These are phyloP conservation scores for Amphirosellinia nigrospora DNA, from an alignment of 495 filamentous ascomycete species.

Conservation along the genomic window DNA sequence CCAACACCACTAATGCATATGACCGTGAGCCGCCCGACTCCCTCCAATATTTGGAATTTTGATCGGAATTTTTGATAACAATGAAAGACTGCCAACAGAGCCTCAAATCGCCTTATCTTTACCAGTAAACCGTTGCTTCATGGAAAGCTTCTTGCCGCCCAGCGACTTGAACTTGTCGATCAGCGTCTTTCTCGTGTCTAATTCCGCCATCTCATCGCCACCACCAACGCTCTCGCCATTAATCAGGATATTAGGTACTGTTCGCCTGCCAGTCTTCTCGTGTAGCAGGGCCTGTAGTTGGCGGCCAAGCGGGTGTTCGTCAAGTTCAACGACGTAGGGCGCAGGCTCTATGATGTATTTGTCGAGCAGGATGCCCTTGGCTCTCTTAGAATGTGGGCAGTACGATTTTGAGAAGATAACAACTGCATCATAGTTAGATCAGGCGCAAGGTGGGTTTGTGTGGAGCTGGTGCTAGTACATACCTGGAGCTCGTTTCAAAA, in stretches of 20 bases:
- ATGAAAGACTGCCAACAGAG: slow-evolving; percentile 3
- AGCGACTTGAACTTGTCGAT: slow-evolving; percentile 73
- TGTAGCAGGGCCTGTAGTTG: slow-evolving; percentile 71
- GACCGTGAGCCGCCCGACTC: slow-evolving; percentile 3
- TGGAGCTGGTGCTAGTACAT: slow-evolving; percentile 36
- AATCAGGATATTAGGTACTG: slow-evolving; percentile 91
- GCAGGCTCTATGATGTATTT: slow-evolving; percentile 81
- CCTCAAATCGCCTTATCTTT: slow-evolving; percentile 30
- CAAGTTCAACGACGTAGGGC: slow-evolving; percentile 90
- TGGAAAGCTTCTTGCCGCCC: slow-evolving; percentile 70
- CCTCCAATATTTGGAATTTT: slow-evolving; percentile 18
- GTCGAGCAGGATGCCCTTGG: slow-evolving; percentile 81
- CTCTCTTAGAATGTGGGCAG: slow-evolving; percentile 82
- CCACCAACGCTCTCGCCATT: slow-evolving; percentile 90
- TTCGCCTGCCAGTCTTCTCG: slow-evolving; percentile 76
- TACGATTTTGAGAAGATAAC: slow-evolving; percentile 96
- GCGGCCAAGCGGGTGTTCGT: slow-evolving; percentile 75
- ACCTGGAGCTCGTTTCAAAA: slow-evolving; percentile 84
- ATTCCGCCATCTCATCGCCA: slow-evolving; percentile 78
- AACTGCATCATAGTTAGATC: slow-evolving; percentile 56
- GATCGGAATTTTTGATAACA: neutral
- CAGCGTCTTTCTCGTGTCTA: slow-evolving; percentile 73
- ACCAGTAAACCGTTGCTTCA: slow-evolving; percentile 47
- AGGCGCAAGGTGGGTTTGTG: neutral
- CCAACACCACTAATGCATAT: slow-evolving; percentile 29